Conservation (phyloP, 225 moss, liverwort and hornwort genomes). For the Lunularia cruciata region DNA sequence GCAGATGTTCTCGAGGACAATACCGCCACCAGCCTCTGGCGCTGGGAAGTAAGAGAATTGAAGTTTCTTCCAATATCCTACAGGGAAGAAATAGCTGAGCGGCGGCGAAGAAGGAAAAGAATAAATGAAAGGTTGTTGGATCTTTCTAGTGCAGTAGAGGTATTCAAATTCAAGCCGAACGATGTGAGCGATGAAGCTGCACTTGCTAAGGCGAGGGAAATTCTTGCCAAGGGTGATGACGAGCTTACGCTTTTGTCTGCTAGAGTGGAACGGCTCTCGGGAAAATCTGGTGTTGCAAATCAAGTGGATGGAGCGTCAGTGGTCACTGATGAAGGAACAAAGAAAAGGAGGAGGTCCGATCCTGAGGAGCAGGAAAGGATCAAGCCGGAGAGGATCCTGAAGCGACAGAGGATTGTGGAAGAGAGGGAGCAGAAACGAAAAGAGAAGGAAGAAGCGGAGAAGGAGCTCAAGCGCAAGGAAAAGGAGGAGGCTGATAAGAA, state of each 20-base stretch:
- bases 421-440: constrained; percentile 41
- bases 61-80: constrained; percentile 25
- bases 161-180: background rate
- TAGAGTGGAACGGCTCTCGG: constrained; percentile 1
- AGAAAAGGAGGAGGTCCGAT: constrained; percentile 26
- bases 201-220: constrained; percentile 7
- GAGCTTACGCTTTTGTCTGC: constrained; percentile 27
- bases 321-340: constrained; percentile 13
- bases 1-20: constrained; percentile 46
- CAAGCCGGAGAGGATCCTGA: constrained; percentile 43
- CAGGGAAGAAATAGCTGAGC: constrained; percentile 27
- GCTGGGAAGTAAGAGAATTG: constrained; percentile 46
- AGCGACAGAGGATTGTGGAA: constrained; percentile 24
- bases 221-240: constrained; percentile 20
- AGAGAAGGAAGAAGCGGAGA: constrained; percentile 37
- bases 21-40: constrained; percentile 31
- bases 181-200: background rate
- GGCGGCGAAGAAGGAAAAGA: constrained; percentile 32
- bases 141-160: constrained; percentile 18
- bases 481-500: constrained; percentile 47
- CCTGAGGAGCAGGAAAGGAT: constrained; percentile 29
- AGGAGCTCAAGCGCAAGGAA: constrained; percentile 40
- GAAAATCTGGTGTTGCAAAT: too few relatives aligned
- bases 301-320: too few relatives aligned
- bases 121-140: constrained; percentile 28